Evolutionary conservation across 345 rosid genomes (phyloP).

Genomic region (Xanthoceras sorbifolium): DNA sequence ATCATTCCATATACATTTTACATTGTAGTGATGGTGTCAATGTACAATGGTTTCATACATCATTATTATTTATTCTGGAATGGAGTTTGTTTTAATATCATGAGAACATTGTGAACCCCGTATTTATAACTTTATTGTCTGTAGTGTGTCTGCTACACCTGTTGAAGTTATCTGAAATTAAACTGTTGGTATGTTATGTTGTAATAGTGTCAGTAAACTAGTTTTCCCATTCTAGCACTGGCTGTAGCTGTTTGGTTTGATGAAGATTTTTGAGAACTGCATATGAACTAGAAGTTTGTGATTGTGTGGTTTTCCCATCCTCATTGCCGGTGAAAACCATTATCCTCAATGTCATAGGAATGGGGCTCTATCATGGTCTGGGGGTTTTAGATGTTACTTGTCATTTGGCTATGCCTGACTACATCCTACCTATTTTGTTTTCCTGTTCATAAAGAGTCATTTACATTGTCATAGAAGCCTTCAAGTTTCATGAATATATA

Average conservation of each 20-base stretch:
- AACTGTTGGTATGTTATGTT: neutral
- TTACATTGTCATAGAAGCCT: neutral
- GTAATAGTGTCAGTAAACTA: neutral
- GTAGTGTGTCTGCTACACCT: neutral
- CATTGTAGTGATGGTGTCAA: neutral
- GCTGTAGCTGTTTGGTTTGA: neutral
- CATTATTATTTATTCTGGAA: neutral
- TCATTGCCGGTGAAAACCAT: neutral
- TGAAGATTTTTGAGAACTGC: neutral
- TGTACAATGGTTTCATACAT: neutral
- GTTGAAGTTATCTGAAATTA: too few relatives aligned
- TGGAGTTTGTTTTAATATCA: neutral
- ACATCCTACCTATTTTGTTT: neutral
- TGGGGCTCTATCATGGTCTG: too few relatives aligned
- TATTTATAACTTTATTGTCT: neutral
- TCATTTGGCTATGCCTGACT: neutral
- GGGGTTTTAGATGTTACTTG: neutral
- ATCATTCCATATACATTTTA: neutral
- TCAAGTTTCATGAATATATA: neutral
- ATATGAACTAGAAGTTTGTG: neutral
- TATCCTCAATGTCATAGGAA: neutral
- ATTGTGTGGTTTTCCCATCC: neutral
- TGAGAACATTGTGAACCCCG: neutral
- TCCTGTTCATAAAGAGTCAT: too few relatives aligned
- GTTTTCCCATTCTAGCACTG: neutral